phyloP scores from a whole-genome alignment of 176 grass and related monocot species.

The Bolboschoenus planiculmis region DNA sequence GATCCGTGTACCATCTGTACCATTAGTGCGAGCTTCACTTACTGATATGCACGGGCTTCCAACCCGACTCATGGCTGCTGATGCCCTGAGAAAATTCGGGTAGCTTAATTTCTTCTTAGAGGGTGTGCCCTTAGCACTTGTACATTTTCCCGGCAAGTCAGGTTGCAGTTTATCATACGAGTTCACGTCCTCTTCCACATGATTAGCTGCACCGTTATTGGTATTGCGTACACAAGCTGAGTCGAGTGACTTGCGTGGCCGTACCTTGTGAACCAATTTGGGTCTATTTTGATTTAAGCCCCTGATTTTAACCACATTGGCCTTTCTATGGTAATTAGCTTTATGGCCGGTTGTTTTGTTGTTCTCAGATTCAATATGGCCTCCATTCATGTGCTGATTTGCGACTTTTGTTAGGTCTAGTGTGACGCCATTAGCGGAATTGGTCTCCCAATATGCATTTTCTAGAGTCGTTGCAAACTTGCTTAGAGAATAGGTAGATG shows the following conservation, averaged over 20 bases:
- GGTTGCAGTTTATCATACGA: constrained; percentile 39
- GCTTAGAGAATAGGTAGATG: constrained; percentile 69
- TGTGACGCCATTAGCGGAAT: constrained; percentile 47
- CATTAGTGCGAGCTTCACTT: constrained; percentile 51
- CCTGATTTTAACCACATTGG: constrained; percentile 56
- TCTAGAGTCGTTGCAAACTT: constrained; percentile 57
- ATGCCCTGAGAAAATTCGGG: constrained; percentile 33
- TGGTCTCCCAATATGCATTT: constrained; percentile 61
- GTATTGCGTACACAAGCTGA: constrained; percentile 24
- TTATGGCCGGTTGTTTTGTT: constrained; percentile 42
- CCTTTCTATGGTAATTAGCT: constrained; percentile 52
- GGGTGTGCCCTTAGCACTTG: background rate
- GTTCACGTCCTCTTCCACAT: constrained; percentile 59
- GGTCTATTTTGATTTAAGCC: constrained; percentile 61
- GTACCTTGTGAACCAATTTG: constrained; percentile 59
- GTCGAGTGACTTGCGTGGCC: constrained; percentile 46
- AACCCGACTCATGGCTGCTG: constrained; percentile 46
- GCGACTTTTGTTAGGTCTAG: constrained; percentile 38
- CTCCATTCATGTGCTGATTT: constrained; percentile 48
- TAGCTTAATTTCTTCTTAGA: constrained; percentile 24
- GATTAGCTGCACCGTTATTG: constrained; percentile 42
- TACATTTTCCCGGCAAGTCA: constrained; percentile 27
- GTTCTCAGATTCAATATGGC: constrained; percentile 42
- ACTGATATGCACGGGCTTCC: constrained; percentile 73
- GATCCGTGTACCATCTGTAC: constrained; percentile 54